Conservation (phyloP, 1,284 basidiomycete species). For the Tylopilus sp. region DNA sequence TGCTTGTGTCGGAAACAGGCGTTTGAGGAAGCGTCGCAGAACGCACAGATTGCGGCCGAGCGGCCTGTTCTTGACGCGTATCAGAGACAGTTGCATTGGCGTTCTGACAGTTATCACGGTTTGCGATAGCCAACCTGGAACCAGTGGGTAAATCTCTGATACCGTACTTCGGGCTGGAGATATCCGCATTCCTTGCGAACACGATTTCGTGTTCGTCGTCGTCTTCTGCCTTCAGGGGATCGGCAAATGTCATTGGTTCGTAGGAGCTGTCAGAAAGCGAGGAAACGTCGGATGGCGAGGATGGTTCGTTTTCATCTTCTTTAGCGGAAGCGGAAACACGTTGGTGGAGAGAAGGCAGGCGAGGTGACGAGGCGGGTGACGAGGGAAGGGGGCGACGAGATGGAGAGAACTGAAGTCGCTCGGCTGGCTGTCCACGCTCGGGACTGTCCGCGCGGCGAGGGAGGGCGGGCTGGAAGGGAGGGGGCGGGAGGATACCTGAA, state of each 20-base stretch:
- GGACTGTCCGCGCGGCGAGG: conserved; percentile 13
- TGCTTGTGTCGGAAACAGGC: conserved; percentile 6
- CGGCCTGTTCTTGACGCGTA: conserved; percentile 4
- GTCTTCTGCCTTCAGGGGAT: conserved; percentile 17
- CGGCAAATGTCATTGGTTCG: conserved; percentile 30
- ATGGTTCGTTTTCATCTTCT: conserved; percentile 16
- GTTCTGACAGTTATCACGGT: conserved; percentile 8
- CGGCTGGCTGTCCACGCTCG: conserved; percentile 9
- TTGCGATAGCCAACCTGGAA: conserved; percentile 23
- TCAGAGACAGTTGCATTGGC: neutral
- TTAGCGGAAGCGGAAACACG: conserved; percentile 5
- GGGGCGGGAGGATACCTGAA: conserved; percentile 18
- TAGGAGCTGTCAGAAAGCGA: conserved; percentile 16
- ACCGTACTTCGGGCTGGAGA: conserved; percentile 25
- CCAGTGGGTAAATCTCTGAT: conserved; percentile 29
- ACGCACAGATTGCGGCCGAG: conserved; percentile 13
- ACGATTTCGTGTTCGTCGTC: neutral
- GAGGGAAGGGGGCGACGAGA: conserved; percentile 30
- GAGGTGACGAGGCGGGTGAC: conserved; percentile 19
- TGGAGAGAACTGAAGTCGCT: conserved; percentile 16
- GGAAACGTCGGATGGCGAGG: conserved; percentile 17
- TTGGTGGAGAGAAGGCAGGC: conserved; percentile 13
- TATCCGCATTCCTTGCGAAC: neutral
- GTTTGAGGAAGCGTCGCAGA: conserved; percentile 26
- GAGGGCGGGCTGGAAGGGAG: neutral